phyloP scores from a whole-genome alignment of 352 stramenopile genomes.

The Phytopythium cucurbitacearum region DNA sequence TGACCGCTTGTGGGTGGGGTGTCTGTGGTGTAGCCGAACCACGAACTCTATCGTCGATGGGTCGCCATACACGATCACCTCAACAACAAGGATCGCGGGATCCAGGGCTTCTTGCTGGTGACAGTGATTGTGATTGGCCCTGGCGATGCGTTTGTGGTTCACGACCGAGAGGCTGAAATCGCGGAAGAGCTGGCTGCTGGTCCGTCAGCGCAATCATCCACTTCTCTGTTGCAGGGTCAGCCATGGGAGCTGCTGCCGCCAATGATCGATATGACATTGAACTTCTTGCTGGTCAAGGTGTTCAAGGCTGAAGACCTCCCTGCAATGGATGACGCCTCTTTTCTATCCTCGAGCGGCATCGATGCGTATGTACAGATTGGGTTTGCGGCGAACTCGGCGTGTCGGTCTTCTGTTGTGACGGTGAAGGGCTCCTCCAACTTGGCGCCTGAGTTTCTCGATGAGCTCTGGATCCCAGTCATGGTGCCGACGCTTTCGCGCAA shows the following conservation, averaged over 20 bases:
- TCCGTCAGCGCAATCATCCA: background rate
- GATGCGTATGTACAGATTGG: constrained; percentile 77
- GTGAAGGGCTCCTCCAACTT: constrained; percentile 53
- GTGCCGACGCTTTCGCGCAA: constrained; percentile 64
- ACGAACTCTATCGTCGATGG: constrained; percentile 89
- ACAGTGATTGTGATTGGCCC: constrained; percentile 68
- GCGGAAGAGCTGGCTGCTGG: constrained; percentile 38
- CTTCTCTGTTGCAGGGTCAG: constrained; percentile 11
- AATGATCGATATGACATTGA: constrained; percentile 64
- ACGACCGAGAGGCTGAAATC: constrained; percentile 68
- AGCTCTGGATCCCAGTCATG: constrained; percentile 85
- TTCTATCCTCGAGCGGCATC: constrained; percentile 50
- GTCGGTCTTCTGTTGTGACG: constrained; percentile 49
- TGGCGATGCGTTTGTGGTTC: constrained; percentile 57
- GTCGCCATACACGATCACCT: constrained; percentile 88
- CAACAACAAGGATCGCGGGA: constrained; percentile 73
- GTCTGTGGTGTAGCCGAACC: constrained; percentile 40
- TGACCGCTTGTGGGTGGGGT: background rate
- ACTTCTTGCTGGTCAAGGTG: constrained; percentile 80
- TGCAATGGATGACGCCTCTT: constrained; percentile 55
- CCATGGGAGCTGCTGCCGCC: constrained; percentile 69
- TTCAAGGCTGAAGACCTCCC: constrained; percentile 78
- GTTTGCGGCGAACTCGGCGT: constrained; percentile 48
- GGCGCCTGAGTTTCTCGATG: constrained; percentile 61
- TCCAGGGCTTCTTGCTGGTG: constrained; percentile 78